phyloP scores from a whole-genome alignment of 140 eudicot genomes.

The Bidens hawaiensis region DNA sequence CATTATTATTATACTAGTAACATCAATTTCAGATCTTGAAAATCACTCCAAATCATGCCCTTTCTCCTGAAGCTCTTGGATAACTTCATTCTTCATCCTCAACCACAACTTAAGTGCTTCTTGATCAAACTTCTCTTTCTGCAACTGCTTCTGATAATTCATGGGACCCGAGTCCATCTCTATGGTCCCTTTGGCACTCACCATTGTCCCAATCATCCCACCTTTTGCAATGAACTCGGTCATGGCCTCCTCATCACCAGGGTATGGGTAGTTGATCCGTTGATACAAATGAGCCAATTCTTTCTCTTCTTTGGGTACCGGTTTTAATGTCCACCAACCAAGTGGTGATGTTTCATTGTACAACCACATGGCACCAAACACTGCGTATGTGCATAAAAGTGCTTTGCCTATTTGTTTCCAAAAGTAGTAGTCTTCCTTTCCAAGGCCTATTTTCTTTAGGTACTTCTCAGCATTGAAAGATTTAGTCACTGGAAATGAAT shows the following conservation, averaged over 20 bases:
- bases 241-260: constrained; percentile 96
- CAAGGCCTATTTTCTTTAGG: constrained; percentile 68
- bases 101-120: constrained; percentile 84
- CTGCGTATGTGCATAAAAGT: constrained; percentile 68
- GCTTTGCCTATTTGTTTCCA: constrained; percentile 90
- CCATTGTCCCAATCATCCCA: constrained; percentile 89
- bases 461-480: constrained; percentile 57
- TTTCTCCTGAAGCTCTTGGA: constrained; percentile 82
- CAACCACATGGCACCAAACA: constrained; percentile 72
- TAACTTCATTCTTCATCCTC: constrained; percentile 94
- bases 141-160: constrained; percentile 85
- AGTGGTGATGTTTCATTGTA: constrained; percentile 91
- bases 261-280: constrained; percentile 71
- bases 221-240: constrained; percentile 80
- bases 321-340: constrained; percentile 95
- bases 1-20: constrained; percentile 2
- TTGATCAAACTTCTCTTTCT: constrained; percentile 86
- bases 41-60: constrained; percentile 55
- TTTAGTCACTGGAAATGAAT: constrained; percentile 25
- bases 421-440: constrained; percentile 68
- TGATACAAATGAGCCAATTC: constrained; percentile 84
- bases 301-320: constrained; percentile 82
- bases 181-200: constrained; percentile 71
- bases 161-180: constrained; percentile 60
- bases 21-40: not conserved